Evolutionary conservation across 2,329 filamentous ascomycete genomes (phyloP).

Genomic region (Trichothecium sympodiale): DNA sequence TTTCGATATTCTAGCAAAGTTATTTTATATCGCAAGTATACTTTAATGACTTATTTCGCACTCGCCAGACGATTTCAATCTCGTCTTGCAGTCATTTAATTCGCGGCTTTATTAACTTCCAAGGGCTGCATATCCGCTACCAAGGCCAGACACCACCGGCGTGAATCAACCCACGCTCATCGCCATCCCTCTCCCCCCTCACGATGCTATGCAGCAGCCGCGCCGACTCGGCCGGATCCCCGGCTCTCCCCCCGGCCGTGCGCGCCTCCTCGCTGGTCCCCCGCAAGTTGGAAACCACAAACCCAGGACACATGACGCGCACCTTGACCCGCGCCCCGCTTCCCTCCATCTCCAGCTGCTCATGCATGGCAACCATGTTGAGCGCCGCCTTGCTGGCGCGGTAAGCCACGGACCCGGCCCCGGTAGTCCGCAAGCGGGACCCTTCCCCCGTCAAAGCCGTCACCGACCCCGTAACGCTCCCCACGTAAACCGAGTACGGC

Average conservation of each 20-base stretch:
- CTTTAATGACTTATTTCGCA: too few relatives aligned
- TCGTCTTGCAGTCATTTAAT: too few relatives aligned
- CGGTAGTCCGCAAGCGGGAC: not conserved
- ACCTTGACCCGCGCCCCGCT: conserved; percentile 18
- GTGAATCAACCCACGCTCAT: not conserved
- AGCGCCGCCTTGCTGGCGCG: conserved; percentile 6
- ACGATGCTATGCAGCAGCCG: conserved; percentile 1
- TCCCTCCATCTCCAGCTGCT: too few relatives aligned
- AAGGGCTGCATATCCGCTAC: too few relatives aligned
- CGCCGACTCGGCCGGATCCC: not conserved
- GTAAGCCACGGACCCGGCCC: not conserved
- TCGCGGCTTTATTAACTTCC: too few relatives aligned
- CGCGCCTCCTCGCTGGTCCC: conserved; percentile 9
- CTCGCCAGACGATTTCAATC: too few relatives aligned
- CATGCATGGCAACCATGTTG: conserved; percentile 14
- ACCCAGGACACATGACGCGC: conserved; percentile 21
- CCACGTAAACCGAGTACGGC: conserved; percentile 20
- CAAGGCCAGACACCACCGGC: too few relatives aligned
- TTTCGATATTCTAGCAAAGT: too few relatives aligned
- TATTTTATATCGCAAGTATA: too few relatives aligned
- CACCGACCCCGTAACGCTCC: conserved; percentile 20
- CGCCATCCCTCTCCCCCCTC: conserved; percentile 1
- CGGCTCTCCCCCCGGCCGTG: not conserved
- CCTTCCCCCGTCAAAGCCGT: not conserved
- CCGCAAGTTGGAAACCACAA: conserved; percentile 19